Base-by-base conservation (phyloP, 306 rosid genomes). In the Lagenaria siceraria region DNA sequence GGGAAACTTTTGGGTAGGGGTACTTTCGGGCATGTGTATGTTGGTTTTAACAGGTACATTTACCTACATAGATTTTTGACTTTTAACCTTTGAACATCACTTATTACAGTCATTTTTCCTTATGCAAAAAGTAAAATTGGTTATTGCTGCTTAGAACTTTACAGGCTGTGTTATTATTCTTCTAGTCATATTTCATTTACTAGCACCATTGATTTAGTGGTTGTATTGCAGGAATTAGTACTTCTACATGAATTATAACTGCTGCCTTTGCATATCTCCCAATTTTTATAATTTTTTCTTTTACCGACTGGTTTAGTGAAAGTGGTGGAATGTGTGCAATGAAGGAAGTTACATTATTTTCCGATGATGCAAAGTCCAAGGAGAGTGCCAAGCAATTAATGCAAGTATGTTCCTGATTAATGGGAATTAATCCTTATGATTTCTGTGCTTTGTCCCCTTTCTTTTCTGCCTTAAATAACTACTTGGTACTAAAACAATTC, bases 241-340 rank as follows among this genome's bases (percentile, higher is more conserved):
- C 17, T 25, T 53, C 35, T 53, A 27, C 31, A 18, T 25, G 12
- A 74, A 74, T 53, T 46, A 42, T 73, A n/a, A 56, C 24, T 75
- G 36, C 21, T 76, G 58, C 75, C 21, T 1, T 12, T n/a, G 73
- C 40, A 15, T 31, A 70, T 22, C 15, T 27, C 12, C 48, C 13
- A 51, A 52, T 31, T 74, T 42, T 53, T 18, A 2, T 52, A 33
- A 19, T n/a, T 35, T 35, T 10, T 35, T 35, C 5, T 75, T 38
- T 38, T 38, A 38, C 42, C 8, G 13, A 42, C 48, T 42, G 48
- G 48, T 42, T 27, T 74, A 96, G 99, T 76, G 98, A 92, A 82
- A 92, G 88, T 63, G 99, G 99, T 52, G 99, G 92, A 84, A 90
- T 96, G 97, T 96, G 99, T 84, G 99, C 99, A 85, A 88, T 96